Evolutionary conservation across 169 alveolate genomes (phyloP), one percentile per base, ranked within the genome.

Genomic region (Babesia bovis): DNA sequence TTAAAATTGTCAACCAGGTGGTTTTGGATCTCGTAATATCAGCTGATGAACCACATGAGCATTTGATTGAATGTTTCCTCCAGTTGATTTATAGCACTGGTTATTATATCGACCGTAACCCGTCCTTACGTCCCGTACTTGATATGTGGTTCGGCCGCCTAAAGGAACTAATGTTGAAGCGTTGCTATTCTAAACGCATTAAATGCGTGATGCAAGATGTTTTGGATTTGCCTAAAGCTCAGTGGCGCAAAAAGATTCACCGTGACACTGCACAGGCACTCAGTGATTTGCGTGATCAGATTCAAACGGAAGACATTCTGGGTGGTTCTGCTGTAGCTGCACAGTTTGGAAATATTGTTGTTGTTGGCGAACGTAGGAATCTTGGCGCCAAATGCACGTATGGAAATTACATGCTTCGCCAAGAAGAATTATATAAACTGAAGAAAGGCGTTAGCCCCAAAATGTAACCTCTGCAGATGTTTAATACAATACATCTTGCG

Each of bases 91-190:
- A 91, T 66, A 91, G 96, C 36, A 93, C 96, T 12, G 96, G 96
- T 17, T 93, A 91, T 55, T 92, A 88, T 71, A 90, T 93, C n/a
- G 97, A 93, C 57, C 91, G 90, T 38, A 91, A 88, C 61, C 94
- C 91, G 28, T 89, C 85, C 52, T 59, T 89, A 55, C 84, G 91
- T 63, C 90, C 91, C 50, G 92, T 91, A 17, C 82, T 93, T 52
- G 97, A 93, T 82, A 86, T 90, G 76, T 93, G 97, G 97, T 93
- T 93, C 66, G 96, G 97, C 21, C 83, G 97, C 9, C 85, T 93
- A 23, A 86, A 76, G 68, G 97, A 93, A 68, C 85, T 93, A 38
- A 91, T 90, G 76, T 84, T 83, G 50, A 84, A 89, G 51, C 60
- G 66, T 30, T 73, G 85, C 76, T 91, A 91, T 61, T 91, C 97